phyloP scores from a whole-genome alignment of 2,329 filamentous ascomycete species.

The Penicillium sp. region DNA sequence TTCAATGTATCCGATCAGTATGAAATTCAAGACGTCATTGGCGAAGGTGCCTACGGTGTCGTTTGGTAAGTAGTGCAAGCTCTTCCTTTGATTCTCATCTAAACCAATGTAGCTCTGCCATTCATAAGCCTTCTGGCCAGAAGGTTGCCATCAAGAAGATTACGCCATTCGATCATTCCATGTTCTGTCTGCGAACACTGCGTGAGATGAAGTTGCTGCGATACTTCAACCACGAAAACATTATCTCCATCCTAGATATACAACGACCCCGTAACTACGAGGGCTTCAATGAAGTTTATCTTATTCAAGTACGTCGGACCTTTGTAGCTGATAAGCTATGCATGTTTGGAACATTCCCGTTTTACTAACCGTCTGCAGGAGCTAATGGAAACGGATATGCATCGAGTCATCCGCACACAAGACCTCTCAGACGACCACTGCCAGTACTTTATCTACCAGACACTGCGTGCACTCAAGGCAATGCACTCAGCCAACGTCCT shows the following conservation, averaged over 20 bases:
- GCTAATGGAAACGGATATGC: constrained; percentile 99
- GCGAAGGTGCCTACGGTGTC: constrained; percentile 96
- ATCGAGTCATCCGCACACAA: constrained; percentile 96
- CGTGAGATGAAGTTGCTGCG: constrained; percentile 98
- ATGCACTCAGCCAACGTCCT: constrained; percentile 99
- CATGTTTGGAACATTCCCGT: neutral
- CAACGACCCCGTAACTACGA: constrained; percentile 97
- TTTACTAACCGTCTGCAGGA: constrained; percentile 56
- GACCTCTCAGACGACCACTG: constrained; percentile 98
- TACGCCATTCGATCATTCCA: constrained; percentile 97
- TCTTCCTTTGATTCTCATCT: neutral
- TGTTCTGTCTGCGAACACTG: constrained; percentile 94
- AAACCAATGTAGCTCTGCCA: constrained; percentile 69
- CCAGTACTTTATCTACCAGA: constrained; percentile 99
- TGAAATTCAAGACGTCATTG: constrained; percentile 98
- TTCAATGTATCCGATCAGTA: constrained; percentile 99
- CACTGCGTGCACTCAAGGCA: constrained; percentile 91
- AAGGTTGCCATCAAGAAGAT: constrained; percentile 99
- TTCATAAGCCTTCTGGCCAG: constrained; percentile 96
- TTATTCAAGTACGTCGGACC: constrained; percentile 74
- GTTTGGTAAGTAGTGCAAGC: constrained; percentile 72
- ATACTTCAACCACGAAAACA: constrained; percentile 99
- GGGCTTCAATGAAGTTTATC: constrained; percentile 94
- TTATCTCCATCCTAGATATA: constrained; percentile 98
- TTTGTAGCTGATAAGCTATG: neutral